These are phyloP conservation scores for Fusarium keratoplasticum DNA, from an alignment of 2,329 filamentous ascomycete genomes.

Conservation along the genomic window DNA sequence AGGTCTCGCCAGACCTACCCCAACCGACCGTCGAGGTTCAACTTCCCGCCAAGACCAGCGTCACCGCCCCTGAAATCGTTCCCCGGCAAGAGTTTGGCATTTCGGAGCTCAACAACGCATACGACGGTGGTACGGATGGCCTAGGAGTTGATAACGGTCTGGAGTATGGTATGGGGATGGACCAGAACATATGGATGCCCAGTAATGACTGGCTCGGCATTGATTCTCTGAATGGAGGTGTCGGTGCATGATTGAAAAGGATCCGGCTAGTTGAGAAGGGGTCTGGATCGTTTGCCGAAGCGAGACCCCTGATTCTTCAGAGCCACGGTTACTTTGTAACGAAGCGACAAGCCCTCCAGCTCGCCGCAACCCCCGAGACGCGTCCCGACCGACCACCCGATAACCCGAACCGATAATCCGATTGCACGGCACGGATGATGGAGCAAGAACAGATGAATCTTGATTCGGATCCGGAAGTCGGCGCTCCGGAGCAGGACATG, in stretches of 20 bases:
- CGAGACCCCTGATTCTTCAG: conserved; percentile 6
- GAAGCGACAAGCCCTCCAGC: background rate
- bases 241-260: conserved; percentile 39
- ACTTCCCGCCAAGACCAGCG: conserved; percentile 21
- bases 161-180: conserved; percentile 56
- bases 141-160: conserved; percentile 59
- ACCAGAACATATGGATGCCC: conserved; percentile 52
- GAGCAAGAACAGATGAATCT: background rate
- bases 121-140: conserved; percentile 61
- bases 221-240: conserved; percentile 49
- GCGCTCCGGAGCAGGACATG: background rate
- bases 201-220: conserved; percentile 48
- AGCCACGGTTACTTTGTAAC: conserved; percentile 9
- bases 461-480: background rate
- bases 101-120: conserved; percentile 62
- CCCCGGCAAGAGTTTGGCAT: conserved; percentile 47
- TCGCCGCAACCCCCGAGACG: background rate
- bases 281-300: background rate
- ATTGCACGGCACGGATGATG: background rate
- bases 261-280: conserved; percentile 9
- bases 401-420: background rate
- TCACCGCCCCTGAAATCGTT: conserved; percentile 36
- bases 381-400: background rate
- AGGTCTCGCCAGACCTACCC: conserved; percentile 40
- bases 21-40: conserved; percentile 36